Evolutionary conservation across 2,329 filamentous ascomycete species (phyloP), one percentile per base, ranked within the genome.

Genomic region (Daldinia eschscholtzii): DNA sequence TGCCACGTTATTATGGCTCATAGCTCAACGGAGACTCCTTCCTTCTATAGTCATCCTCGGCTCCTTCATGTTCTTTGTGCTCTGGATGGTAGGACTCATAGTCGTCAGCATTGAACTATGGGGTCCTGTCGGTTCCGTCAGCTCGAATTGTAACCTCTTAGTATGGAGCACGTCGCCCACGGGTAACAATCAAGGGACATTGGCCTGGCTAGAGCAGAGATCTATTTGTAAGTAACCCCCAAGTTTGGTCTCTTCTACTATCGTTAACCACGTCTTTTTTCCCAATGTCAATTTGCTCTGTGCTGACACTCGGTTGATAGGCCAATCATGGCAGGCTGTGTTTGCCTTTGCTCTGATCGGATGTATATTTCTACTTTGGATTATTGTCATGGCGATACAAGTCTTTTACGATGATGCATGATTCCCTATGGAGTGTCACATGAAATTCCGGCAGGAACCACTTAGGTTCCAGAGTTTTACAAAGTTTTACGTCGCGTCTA

Each of bases 71-170:
- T 82, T 91, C 63, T 91, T 91, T 67, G 83, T 91, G 1, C 80
- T 92, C n/a, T 92, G 89, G 88, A 81, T 91, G 41, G 88, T 90
- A 39, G 89, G 89, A 0, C 81, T 92, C 7, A 83, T 92, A 53
- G 86, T 90, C 48, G 81, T 88, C 5, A 84, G 84, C 15, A 85
- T 91, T 61, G 84, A 91, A 79, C 84, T 92, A 0, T 92, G 88
- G 84, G 89, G 89, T 0, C 86, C 88, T 0, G 74, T 78, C 2
- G 88, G 87, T 7, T 85, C 83, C 33, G 85, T 92, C n/a, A 87
- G 84, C 75, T 81, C 82, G 53, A 88, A 86, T 67, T 92, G 89
- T 78, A 84, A 87, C 68, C 75, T 86, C 15, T 83, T 86, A 53
- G 89, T 92, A 0, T 89, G 86, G 70, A 83, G 81, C 57, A 79